Evolutionary conservation across 164 flowering plant species (phyloP).

Genomic region (Kalanchoe fedtschenkoi): DNA sequence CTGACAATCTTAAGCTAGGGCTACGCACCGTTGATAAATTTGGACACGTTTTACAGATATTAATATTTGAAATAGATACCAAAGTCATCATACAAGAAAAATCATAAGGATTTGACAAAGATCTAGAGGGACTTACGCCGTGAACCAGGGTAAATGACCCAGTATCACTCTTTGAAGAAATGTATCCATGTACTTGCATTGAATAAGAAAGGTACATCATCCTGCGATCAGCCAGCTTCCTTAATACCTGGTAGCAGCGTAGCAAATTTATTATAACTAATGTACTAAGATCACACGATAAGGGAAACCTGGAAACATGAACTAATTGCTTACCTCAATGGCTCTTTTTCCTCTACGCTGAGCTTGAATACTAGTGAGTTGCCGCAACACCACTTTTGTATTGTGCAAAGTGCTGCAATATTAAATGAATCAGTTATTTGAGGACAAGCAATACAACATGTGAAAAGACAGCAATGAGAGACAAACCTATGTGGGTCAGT

Average conservation of each 20-base stretch:
- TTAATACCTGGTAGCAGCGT: slow-evolving; percentile 53
- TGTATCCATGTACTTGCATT: slow-evolving; percentile 93
- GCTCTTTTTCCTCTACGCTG: slow-evolving; percentile 91
- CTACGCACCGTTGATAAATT: neutral
- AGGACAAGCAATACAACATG: neutral
- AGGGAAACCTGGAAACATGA: neutral
- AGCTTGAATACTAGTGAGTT: slow-evolving; percentile 60
- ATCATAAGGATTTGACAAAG: neutral
- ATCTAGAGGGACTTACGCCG: slow-evolving; percentile 46
- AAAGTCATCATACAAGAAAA: neutral
- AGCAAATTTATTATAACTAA: neutral
- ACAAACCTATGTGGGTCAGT: slow-evolving; percentile 55
- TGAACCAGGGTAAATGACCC: slow-evolving; percentile 75
- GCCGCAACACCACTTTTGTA: slow-evolving; percentile 71
- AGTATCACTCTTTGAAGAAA: slow-evolving; percentile 32
- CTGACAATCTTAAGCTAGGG: neutral
- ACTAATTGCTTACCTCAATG: slow-evolving; percentile 44
- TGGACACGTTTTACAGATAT: neutral
- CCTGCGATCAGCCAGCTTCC: slow-evolving; percentile 64
- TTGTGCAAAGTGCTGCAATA: slow-evolving; percentile 59
- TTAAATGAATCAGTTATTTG: neutral
- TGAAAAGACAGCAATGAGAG: neutral
- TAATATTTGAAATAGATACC: neutral
- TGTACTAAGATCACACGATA: neutral
- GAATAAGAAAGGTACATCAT: slow-evolving; percentile 90